phyloP scores from a whole-genome alignment of 805 yeast genomes.

The Yamadazyma olivae region DNA sequence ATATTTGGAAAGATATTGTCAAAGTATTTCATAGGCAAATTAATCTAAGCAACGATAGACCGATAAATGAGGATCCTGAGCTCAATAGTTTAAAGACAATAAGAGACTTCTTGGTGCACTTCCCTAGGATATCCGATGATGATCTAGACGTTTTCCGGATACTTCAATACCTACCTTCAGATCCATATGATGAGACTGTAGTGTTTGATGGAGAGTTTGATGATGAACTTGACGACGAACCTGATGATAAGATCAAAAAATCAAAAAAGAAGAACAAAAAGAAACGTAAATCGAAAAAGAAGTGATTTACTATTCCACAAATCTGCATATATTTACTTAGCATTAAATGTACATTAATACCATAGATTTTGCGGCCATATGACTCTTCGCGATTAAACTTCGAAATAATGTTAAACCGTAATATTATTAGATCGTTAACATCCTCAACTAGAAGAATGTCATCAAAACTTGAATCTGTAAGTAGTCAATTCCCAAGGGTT shows the following conservation, averaged over 20 bases:
- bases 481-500: too few relatives aligned
- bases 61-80: not conserved
- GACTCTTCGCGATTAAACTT: not conserved
- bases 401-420: constrained; percentile 9
- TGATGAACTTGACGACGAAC: too few relatives aligned
- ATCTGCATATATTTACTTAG: too few relatives aligned
- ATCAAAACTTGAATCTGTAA: constrained; percentile 12
- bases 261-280: constrained; percentile 26
- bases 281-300: too few relatives aligned
- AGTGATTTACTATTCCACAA: too few relatives aligned
- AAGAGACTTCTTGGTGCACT: constrained; percentile 1
- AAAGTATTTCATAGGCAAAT: not conserved
- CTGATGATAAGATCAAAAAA: constrained; percentile 26
- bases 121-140: constrained; percentile 3
- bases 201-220: too few relatives aligned
- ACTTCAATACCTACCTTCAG: too few relatives aligned
- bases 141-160: not conserved
- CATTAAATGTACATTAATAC: too few relatives aligned
- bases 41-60: not conserved
- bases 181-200: too few relatives aligned
- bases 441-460: constrained; percentile 12
- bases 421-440: constrained; percentile 9
- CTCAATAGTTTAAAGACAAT: not conserved
- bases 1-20: constrained; percentile 1
- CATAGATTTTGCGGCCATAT: too few relatives aligned